A percentile compares a stretch with the other conserved stretches of the same genome.
These are phyloP conservation scores for Eimeria necatrix DNA, from an alignment of 169 alveolate species.

Conservation along the genomic window DNA sequence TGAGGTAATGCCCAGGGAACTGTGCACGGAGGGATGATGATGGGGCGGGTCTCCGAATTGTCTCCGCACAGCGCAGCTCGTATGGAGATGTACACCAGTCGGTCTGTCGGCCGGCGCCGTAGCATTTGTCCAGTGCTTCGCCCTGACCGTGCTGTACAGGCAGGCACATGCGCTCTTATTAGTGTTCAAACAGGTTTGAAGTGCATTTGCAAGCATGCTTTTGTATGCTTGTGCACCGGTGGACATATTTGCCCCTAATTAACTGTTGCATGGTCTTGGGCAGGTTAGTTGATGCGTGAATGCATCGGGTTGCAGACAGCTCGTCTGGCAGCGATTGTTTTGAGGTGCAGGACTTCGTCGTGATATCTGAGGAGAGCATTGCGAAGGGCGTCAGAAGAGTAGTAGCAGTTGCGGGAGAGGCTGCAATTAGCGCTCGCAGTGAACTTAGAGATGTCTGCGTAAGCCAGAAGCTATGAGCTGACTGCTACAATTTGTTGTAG, in stretches of 20 bases:
- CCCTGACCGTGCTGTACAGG: too few relatives aligned
- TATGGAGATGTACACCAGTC: too few relatives aligned
- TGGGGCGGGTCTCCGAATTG: too few relatives aligned
- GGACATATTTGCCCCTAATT: background rate
- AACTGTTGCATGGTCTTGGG: too few relatives aligned
- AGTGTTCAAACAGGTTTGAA: too few relatives aligned
- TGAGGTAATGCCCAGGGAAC: slow-evolving; percentile 65
- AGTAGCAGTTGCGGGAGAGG: slow-evolving; percentile 91
- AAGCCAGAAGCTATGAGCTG: background rate
- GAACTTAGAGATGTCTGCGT: slow-evolving; percentile 83
- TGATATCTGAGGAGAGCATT: slow-evolving; percentile 93
- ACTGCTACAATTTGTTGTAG: background rate
- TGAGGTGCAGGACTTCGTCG: slow-evolving; percentile 84
- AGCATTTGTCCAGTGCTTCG: too few relatives aligned
- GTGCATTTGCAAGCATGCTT: too few relatives aligned
- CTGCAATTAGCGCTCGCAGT: slow-evolving; percentile 86
- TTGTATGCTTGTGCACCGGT: background rate
- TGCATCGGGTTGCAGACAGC: background rate
- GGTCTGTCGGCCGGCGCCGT: too few relatives aligned
- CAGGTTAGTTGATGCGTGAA: too few relatives aligned
- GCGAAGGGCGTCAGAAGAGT: slow-evolving; percentile 94
- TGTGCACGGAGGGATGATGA: too few relatives aligned
- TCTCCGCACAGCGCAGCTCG: too few relatives aligned
- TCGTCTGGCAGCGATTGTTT: background rate
- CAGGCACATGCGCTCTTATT: too few relatives aligned